Percentiles rank a stretch among this genome's conserved stretches.
Evolutionary conservation across 148 eudicot species (phyloP).

Genomic region (Dianthus caryophyllus): DNA sequence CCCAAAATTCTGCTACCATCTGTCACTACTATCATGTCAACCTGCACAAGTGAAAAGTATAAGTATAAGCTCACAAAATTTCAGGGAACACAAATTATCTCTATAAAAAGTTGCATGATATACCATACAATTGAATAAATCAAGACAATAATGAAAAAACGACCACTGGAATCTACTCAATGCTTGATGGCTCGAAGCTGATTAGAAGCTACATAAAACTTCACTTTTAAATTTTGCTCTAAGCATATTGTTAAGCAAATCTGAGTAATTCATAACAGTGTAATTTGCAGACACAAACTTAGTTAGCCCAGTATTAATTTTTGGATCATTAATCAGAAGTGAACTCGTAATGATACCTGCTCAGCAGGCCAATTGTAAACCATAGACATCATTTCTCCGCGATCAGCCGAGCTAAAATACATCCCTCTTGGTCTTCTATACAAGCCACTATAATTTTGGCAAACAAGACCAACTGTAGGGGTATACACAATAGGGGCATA

Average conservation of each 20-base stretch:
- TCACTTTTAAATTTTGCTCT: background rate
- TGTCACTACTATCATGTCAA: conserved; percentile 98
- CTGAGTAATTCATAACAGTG: background rate
- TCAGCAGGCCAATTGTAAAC: conserved; percentile 99
- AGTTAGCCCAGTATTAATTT: background rate
- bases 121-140: background rate
- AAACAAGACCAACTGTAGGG: conserved; percentile 97
- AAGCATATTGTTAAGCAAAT: too few species aligned
- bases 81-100: background rate
- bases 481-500: conserved; percentile 97
- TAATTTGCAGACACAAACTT: background rate
- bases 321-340: background rate
- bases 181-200: conserved; percentile 7
- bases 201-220: background rate
- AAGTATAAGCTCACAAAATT: background rate
- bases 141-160: background rate
- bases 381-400: conserved; percentile 99
- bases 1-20: conserved; percentile 99
- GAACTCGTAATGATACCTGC: conserved; percentile 44
- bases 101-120: background rate
- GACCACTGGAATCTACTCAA: background rate
- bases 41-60: conserved; percentile 41
- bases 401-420: conserved; percentile 91
- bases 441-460: conserved; percentile 91
- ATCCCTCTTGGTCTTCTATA: conserved; percentile 97